These are phyloP conservation scores for Leptomonas pyrrhocoris DNA, from an alignment of 208 protist genomes.

Conservation along the genomic window DNA sequence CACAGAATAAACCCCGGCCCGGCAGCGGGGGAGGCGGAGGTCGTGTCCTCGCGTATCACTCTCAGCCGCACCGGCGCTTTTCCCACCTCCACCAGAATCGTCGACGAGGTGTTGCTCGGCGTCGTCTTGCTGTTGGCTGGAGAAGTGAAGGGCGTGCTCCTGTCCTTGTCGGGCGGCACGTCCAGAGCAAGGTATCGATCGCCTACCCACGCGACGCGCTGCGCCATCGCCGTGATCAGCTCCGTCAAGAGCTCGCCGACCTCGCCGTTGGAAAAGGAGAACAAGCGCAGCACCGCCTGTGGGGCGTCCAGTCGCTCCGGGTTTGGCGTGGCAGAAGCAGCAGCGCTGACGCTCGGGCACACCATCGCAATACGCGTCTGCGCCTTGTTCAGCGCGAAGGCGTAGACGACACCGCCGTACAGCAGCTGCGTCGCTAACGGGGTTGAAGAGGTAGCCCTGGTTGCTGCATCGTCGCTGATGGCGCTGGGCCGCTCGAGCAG, in stretches of 20 bases:
- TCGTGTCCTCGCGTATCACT: constrained; percentile 20
- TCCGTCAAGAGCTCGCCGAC: constrained; percentile 61
- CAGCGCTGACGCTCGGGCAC: constrained; percentile 22
- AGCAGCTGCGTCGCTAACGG: constrained; percentile 22
- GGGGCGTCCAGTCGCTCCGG: not conserved
- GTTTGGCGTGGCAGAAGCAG: not conserved
- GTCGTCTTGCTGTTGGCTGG: not conserved
- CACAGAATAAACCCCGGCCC: constrained; percentile 16
- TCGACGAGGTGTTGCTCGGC: not conserved
- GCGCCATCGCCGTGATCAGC: constrained; percentile 34
- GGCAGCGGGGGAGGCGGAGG: constrained; percentile 1
- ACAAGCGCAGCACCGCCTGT: constrained; percentile 26
- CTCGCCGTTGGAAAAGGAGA: constrained; percentile 34
- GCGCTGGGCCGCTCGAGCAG: constrained; percentile 1
- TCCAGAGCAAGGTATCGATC: constrained; percentile 28
- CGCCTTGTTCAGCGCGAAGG: constrained; percentile 34
- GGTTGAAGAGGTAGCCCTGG: not conserved
- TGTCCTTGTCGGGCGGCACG: not conserved
- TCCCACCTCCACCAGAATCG: constrained; percentile 25
- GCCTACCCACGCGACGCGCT: constrained; percentile 56
- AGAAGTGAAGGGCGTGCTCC: not conserved
- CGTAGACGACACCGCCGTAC: constrained; percentile 45
- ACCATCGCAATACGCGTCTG: constrained; percentile 38
- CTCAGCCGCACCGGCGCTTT: constrained; percentile 16
- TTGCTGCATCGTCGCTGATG: not conserved